Conservation (phyloP, 441 rosid species). For the Aquilaria agallochum region DNA sequence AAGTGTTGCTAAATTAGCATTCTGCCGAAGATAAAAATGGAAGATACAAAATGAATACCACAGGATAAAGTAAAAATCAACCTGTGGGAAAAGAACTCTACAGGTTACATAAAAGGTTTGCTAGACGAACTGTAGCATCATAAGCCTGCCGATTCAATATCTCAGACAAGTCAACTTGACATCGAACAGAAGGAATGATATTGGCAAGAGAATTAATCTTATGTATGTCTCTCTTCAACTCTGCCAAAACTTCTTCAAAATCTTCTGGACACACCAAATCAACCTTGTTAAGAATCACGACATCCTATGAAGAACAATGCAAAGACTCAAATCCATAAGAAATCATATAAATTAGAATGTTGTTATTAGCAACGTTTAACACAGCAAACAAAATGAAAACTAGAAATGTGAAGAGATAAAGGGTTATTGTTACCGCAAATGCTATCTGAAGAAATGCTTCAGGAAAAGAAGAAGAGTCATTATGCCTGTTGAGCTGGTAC, state of each 20-base stretch:
- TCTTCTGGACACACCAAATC: conserved; percentile 71
- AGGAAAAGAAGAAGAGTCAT: conserved; percentile 71
- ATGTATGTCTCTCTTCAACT: conserved; percentile 73
- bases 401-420: not conserved
- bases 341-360: conserved; percentile 2
- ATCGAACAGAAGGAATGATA: conserved; percentile 62
- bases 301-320: conserved; percentile 52
- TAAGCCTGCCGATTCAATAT: conserved; percentile 75
- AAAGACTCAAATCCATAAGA: not conserved
- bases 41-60: not conserved
- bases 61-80: conserved; percentile 14
- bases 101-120: conserved; percentile 12
- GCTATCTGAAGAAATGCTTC: conserved; percentile 94
- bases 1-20: conserved; percentile 45
- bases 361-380: not conserved
- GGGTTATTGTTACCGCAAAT: conserved; percentile 63
- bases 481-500: conserved; percentile 58
- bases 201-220: conserved; percentile 76
- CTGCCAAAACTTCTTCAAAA: conserved; percentile 49
- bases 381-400: not conserved
- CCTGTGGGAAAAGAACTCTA: conserved; percentile 8
- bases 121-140: conserved; percentile 67
- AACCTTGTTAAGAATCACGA: conserved; percentile 88
- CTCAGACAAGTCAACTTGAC: conserved; percentile 74
- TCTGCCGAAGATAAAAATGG: conserved; percentile 29